Evolutionary conservation across 495 filamentous ascomycete species (phyloP), one percentile per base, ranked within the genome.

Genomic region (Penicillium daleae): DNA sequence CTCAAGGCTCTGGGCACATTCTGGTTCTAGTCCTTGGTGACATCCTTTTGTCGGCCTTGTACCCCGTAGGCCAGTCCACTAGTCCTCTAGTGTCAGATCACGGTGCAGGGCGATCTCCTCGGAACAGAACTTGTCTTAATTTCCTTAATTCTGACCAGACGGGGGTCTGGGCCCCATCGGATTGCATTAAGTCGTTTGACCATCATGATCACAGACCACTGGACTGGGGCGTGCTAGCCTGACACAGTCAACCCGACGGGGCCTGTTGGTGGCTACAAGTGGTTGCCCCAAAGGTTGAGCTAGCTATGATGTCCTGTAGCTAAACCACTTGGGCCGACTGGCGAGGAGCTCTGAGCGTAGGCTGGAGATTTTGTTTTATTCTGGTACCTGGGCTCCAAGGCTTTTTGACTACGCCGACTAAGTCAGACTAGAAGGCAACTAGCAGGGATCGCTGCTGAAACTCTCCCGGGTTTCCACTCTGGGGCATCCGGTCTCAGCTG

Each of bases 371-470:
- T 15, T 8, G 3, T 22, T 22, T 22, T 21, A 54, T 46, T 48
- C 53, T 32, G 42, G 62, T 64, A 57, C 60, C 61, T 68, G 49
- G 56, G 54, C 17, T 61, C 33, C 17, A 52, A 56, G 39, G n/a
- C 40, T 42, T n/a, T 42, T 42, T 42, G 40, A 21, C 40, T 42
- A 21, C 40, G 19, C 40, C 6, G 40, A 21, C 42, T 46, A 46
- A 46, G 42, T 46, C 42, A 46, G 42, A 60, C 61, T 52, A 46
- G 39, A 63, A 62, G 67, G 67, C 64, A 67, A 46, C 42, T 63
- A 68, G 63, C 65, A 65, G 44, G 57, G 67, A 66, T 67, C 48
- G 51, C 33, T 53, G 58, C 59, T 61, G 63, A 59, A 67, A 67
- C 56, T 57, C 46, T 57, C 42, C 52, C 59, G 59, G 59, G 58